Evolutionary conservation across 2,329 filamentous ascomycete genomes (phyloP).

Genomic region (Penicillium griseofulvum): DNA sequence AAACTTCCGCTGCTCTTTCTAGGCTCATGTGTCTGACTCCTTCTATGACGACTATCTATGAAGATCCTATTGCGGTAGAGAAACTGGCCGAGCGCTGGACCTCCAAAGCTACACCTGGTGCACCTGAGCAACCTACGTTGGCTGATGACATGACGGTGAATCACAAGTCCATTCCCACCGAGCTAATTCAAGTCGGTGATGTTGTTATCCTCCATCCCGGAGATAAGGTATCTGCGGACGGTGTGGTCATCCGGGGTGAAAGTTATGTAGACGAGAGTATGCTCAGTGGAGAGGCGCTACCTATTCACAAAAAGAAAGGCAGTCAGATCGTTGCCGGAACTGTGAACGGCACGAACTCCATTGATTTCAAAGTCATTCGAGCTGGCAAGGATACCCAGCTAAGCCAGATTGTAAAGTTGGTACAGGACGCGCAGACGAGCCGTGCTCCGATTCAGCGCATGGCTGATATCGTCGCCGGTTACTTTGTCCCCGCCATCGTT

Average conservation of each 20-base stretch:
- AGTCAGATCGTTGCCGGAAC: slow-evolving; percentile 84
- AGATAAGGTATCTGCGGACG: slow-evolving; percentile 95
- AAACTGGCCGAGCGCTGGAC: slow-evolving; percentile 80
- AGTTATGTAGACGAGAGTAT: slow-evolving; percentile 97
- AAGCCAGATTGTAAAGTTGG: slow-evolving; percentile 96
- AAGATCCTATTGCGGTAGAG: slow-evolving; percentile 87
- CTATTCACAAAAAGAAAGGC: slow-evolving; percentile 82
- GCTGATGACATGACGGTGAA: slow-evolving; percentile 18
- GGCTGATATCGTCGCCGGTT: slow-evolving; percentile 85
- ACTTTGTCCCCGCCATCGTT: slow-evolving; percentile 90
- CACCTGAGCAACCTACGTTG: slow-evolving; percentile 7
- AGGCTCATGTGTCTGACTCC: slow-evolving; percentile 93
- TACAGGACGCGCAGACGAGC: slow-evolving; percentile 93
- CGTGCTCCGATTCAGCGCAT: slow-evolving; percentile 91
- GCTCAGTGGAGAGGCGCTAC: slow-evolving; percentile 97
- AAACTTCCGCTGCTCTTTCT: slow-evolving; percentile 91
- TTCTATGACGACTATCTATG: slow-evolving; percentile 95
- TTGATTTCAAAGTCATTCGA: slow-evolving; percentile 89
- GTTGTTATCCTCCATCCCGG: slow-evolving; percentile 89
- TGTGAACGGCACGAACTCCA: slow-evolving; percentile 86
- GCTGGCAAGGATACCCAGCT: slow-evolving; percentile 94
- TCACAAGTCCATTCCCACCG: slow-evolving; percentile 77
- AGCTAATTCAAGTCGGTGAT: slow-evolving; percentile 90
- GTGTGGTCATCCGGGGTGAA: slow-evolving; percentile 79
- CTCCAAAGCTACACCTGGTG: slow-evolving; percentile 10